Evolutionary conservation across 2,329 filamentous ascomycete genomes (phyloP).

Genomic region (Colletotrichum lentis): DNA sequence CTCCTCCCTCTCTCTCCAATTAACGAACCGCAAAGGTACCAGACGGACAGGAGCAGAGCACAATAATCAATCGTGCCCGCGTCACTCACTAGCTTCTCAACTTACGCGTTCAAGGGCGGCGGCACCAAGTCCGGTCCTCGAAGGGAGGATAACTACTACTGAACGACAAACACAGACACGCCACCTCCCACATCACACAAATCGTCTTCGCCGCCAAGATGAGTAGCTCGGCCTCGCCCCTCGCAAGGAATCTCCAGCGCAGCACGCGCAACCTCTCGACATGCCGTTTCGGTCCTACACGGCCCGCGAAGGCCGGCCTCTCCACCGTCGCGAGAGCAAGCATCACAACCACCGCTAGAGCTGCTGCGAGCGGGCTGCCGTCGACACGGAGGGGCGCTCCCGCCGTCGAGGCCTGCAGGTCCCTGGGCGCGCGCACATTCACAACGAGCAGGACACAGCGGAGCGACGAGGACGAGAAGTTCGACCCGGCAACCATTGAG

Average conservation of each 20-base stretch:
- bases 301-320: constrained; percentile 30
- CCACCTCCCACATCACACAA: neutral
- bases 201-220: constrained; percentile 3
- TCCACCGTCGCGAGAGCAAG: constrained; percentile 23
- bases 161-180: neutral
- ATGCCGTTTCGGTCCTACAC: constrained; percentile 43
- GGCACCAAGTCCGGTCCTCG: neutral
- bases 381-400: constrained; percentile 8
- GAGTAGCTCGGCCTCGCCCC: constrained; percentile 42
- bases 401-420: constrained; percentile 21
- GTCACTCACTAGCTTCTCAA: neutral
- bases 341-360: constrained; percentile 12
- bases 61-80: constrained; percentile 9
- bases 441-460: constrained; percentile 29
- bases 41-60: neutral
- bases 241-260: constrained; percentile 52
- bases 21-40: constrained; percentile 2
- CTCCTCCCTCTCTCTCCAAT: neutral
- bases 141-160: neutral
- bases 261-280: constrained; percentile 46
- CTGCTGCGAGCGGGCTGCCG: constrained; percentile 4
- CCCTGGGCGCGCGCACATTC: constrained; percentile 33
- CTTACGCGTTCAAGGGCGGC: neutral
- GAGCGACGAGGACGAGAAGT: constrained; percentile 57
- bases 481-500: constrained; percentile 75